Base-by-base conservation (phyloP, 768 basidiomycete species). In the Tylopilus sp. region DNA sequence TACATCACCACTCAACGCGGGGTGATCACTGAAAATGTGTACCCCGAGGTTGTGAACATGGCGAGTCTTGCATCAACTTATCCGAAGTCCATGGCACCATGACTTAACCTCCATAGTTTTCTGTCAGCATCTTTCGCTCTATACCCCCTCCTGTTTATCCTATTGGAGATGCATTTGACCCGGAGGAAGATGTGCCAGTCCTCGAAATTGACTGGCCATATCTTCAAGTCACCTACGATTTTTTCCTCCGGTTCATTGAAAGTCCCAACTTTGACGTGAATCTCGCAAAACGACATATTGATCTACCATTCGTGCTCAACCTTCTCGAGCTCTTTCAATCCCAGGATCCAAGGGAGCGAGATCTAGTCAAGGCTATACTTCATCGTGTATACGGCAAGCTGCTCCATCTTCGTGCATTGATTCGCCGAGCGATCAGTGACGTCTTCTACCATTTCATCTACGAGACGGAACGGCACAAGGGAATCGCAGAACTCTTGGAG, bases 321-420 rank as follows among this genome's bases (percentile, higher is more conserved):
- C 84, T 99, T 50, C 86, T 99, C 47, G 97, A 99, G 61, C 83
- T 99, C 40, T 99, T 99, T 68, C 97, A 99, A 71, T 94, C 91
- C 36, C 97, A 99, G 72, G 97, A 99, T 67, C 97, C 97, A 25
- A 83, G 97, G 55, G 97, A 99, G 72, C 92, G 97, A 59, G 97
- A 99, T 69, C 98, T 99, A 70, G 82, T 99, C 63, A 99, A 99
- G 77, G 98, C 97, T 6, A 99, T 95, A 6, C 78, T 99, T 22
- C 97, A 99, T 69, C 87, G 97, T 52, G 98, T 99, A 70, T 99
- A 99, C 66, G 97, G 97, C 69, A 98, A 98, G 77, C 98, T 99
- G 78, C 84, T 98, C 63, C 97, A 95, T 69, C 82, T 98, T 39
- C 93, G 97, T 53, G 95, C 97, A 38, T 98, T 98, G 73, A 98